Percentiles rank a stretch among this genome's conserved stretches.
Evolutionary conservation across 2,329 filamentous ascomycete genomes (phyloP).

Genomic region (Ophiocordyceps camponoti-saundersi): DNA sequence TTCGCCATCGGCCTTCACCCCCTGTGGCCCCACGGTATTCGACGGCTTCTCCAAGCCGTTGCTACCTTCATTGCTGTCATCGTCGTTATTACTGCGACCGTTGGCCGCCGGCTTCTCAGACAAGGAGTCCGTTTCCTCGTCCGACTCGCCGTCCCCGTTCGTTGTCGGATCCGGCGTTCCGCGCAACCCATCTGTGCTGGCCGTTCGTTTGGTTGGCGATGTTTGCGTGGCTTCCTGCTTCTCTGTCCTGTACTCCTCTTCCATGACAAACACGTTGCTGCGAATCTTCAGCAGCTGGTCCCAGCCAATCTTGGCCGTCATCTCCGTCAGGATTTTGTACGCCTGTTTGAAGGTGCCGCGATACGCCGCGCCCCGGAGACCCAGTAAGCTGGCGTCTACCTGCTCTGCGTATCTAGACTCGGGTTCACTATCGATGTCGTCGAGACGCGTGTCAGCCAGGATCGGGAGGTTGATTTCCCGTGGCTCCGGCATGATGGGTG

Average conservation of each 20-base stretch:
- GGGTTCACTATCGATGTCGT: slow-evolving; percentile 89
- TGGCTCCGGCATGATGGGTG: slow-evolving; percentile 84
- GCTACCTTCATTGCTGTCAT: slow-evolving; percentile 19
- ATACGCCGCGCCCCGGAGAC: slow-evolving; percentile 75
- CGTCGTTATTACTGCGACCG: slow-evolving; percentile 8
- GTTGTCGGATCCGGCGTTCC: slow-evolving; percentile 46
- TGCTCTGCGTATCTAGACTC: slow-evolving; percentile 67
- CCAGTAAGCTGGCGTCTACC: slow-evolving; percentile 72
- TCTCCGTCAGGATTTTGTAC: slow-evolving; percentile 84
- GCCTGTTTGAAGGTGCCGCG: slow-evolving; percentile 93
- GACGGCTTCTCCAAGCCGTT: slow-evolving; percentile 56
- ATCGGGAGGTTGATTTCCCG: slow-evolving; percentile 76
- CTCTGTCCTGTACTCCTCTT: slow-evolving; percentile 91
- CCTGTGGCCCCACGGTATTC: slow-evolving; percentile 60
- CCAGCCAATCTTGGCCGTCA: slow-evolving; percentile 95
- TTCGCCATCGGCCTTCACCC: slow-evolving; percentile 59
- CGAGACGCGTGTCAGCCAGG: slow-evolving; percentile 72
- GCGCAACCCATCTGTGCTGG: slow-evolving; percentile 64
- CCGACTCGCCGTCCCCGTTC: slow-evolving; percentile 18
- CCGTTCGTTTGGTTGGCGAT: slow-evolving; percentile 42
- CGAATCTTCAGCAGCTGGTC: slow-evolving; percentile 87
- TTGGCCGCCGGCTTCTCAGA: slow-evolving; percentile 10
- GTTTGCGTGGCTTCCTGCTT: slow-evolving; percentile 44
- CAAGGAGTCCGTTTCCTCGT: background rate
- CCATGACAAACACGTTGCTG: slow-evolving; percentile 98